phyloP scores from a whole-genome alignment of 345 rosid genomes.

The Citrus reticulata region DNA sequence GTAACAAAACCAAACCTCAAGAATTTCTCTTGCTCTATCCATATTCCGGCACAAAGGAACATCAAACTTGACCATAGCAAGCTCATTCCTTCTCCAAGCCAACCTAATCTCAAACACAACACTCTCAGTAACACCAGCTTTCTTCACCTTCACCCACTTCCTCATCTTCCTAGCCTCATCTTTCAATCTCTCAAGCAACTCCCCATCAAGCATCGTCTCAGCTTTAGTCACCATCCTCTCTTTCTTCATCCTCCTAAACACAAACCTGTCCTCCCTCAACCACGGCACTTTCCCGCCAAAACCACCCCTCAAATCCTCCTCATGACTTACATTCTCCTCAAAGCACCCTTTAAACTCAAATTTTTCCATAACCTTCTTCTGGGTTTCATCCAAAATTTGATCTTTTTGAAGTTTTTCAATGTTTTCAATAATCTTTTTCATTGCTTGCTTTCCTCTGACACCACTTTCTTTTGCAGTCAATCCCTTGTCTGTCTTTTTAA shows the following conservation, averaged over 20 bases:
- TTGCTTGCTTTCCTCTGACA: conserved; percentile 62
- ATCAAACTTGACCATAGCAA: conserved; percentile 71
- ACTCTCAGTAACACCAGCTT: conserved; percentile 71
- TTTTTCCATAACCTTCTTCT: conserved; percentile 14
- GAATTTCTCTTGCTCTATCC: conserved; percentile 80
- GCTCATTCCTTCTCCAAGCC: conserved; percentile 57
- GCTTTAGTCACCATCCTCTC: conserved; percentile 45
- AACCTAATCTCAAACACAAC: conserved; percentile 56
- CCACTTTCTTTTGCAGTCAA: conserved; percentile 65
- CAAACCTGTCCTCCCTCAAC: conserved; percentile 50
- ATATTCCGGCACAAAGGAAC: conserved; percentile 73
- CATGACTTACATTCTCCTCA: conserved; percentile 19
- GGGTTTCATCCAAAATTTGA: conserved; percentile 20
- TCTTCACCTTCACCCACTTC: conserved; percentile 82
- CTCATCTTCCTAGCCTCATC: conserved; percentile 53
- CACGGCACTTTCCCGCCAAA: conserved; percentile 60
- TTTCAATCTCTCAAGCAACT: conserved; percentile 55
- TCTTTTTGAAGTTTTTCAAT: conserved; percentile 44
- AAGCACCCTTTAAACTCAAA: conserved; percentile 29
- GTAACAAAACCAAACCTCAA: conserved; percentile 50
- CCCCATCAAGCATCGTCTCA: conserved; percentile 52
- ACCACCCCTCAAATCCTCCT: neutral
- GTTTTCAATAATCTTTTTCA: conserved; percentile 51
- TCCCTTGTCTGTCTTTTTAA: conserved; percentile 50
- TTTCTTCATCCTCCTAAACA: conserved; percentile 56